These are phyloP conservation scores for Amanita thiersii DNA, from an alignment of 768 basidiomycete species.

Conservation along the genomic window DNA sequence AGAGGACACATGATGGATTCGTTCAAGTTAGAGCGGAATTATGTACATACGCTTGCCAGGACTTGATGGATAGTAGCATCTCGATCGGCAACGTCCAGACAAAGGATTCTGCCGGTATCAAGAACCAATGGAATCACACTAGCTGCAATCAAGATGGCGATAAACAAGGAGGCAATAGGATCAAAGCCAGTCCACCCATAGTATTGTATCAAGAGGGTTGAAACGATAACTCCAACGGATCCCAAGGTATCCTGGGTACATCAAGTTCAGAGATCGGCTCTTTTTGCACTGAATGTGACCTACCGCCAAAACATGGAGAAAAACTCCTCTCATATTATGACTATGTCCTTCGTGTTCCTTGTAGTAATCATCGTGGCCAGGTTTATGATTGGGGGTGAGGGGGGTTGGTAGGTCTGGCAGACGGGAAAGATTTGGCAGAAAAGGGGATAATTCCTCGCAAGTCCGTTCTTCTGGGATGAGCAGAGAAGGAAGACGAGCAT, in stretches of 20 bases:
- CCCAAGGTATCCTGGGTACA: slow-evolving; percentile 77
- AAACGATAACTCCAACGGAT: slow-evolving; percentile 96
- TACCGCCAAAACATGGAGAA: slow-evolving; percentile 94
- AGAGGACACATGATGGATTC: slow-evolving; percentile 13
- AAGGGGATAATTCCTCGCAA: slow-evolving; percentile 12
- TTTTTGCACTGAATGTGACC: slow-evolving; percentile 16
- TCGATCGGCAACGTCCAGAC: slow-evolving; percentile 73
- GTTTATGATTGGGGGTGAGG: slow-evolving; percentile 57
- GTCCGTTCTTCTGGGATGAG: slow-evolving; percentile 16
- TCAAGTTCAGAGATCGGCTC: neutral
- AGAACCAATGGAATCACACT: slow-evolving; percentile 94
- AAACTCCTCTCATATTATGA: slow-evolving; percentile 99
- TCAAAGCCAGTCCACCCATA: slow-evolving; percentile 99
- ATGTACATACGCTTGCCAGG: slow-evolving; percentile 48
- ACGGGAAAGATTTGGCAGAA: slow-evolving; percentile 13
- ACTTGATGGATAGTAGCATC: slow-evolving; percentile 47
- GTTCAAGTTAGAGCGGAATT: neutral
- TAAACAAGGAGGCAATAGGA: slow-evolving; percentile 95
- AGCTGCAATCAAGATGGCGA: slow-evolving; percentile 89
- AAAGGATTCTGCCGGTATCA: slow-evolving; percentile 84
- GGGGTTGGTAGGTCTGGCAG: slow-evolving; percentile 34
- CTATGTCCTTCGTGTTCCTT: slow-evolving; percentile 73
- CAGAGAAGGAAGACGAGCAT: slow-evolving; percentile 16
- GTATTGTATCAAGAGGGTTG: slow-evolving; percentile 88
- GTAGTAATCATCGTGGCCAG: slow-evolving; percentile 43